These are phyloP conservation scores for Pulveroboletus sp. DNA, from an alignment of 768 basidiomycete genomes.

Conservation along the genomic window DNA sequence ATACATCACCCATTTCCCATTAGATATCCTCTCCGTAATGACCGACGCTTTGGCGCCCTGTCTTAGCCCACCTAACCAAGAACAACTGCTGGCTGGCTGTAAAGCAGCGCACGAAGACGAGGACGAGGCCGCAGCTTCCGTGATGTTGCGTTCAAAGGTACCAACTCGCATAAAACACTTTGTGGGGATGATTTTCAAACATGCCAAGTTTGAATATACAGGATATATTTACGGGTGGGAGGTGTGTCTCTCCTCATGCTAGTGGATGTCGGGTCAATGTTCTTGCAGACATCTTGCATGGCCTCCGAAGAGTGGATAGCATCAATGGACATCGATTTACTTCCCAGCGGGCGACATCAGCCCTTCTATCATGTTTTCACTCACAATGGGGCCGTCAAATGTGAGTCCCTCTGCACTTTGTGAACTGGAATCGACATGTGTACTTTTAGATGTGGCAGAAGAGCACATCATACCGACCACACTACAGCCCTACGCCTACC, in stretches of 20 bases:
- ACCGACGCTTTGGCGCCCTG: conserved; percentile 36
- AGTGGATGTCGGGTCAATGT: not conserved
- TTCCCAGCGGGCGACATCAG: conserved; percentile 42
- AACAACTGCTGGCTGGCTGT: conserved; percentile 31
- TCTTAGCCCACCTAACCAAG: conserved; percentile 22
- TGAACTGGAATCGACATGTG: not conserved
- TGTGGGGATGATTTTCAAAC: conserved; percentile 49
- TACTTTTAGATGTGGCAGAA: conserved; percentile 36
- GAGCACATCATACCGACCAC: conserved; percentile 30
- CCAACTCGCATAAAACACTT: conserved; percentile 36
- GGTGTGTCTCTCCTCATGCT: conserved; percentile 25
- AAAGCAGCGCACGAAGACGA: conserved; percentile 31
- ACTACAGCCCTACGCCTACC: conserved; percentile 15
- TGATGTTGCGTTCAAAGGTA: conserved; percentile 26
- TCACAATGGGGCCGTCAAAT: conserved; percentile 35
- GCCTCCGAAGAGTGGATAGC: conserved; percentile 43
- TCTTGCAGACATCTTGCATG: conserved; percentile 32
- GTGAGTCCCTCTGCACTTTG: conserved; percentile 25
- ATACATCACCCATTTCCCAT: conserved; percentile 34
- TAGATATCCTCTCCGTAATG: conserved; percentile 44
- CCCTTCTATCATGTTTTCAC: conserved; percentile 47
- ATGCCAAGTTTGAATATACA: conserved; percentile 37
- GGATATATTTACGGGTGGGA: conserved; percentile 52
- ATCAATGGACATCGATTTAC: conserved; percentile 40
- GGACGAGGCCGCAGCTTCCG: conserved; percentile 23